Conservation (phyloP, 177 flowering plant genomes). For the Vitis hybrid region DNA sequence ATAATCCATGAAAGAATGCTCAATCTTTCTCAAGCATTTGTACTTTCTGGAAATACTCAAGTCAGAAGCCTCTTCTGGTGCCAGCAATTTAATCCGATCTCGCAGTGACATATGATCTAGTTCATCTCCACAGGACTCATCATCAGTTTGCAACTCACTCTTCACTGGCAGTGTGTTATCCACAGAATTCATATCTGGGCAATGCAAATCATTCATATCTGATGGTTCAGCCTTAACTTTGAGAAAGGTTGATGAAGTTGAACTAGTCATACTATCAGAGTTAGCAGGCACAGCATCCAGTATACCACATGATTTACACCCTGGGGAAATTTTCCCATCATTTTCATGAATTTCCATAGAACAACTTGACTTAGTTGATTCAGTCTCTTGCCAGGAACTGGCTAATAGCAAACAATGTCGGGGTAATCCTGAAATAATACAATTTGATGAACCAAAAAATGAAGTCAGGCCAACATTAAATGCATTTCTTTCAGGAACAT, state of each 20-base stretch:
- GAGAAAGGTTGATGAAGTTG: constrained; percentile 19
- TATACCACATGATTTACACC: constrained; percentile 8
- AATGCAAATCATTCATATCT: constrained; percentile 20
- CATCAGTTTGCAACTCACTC: constrained; percentile 28
- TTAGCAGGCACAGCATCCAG: neutral
- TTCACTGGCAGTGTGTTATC: constrained; percentile 25
- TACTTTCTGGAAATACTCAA: constrained; percentile 7
- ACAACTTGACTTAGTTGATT: constrained; percentile 7
- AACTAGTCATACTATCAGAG: constrained; percentile 7
- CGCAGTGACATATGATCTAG: constrained; percentile 63
- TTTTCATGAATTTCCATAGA: constrained; percentile 8
- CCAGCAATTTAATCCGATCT: constrained; percentile 52
- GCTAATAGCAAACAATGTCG: constrained; percentile 2
- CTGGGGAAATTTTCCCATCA: constrained; percentile 6
- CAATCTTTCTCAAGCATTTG: constrained; percentile 12
- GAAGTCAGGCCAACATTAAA: constrained; percentile 4
- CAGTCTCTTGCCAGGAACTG: neutral
- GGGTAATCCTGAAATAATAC: neutral
- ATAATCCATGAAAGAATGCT: constrained; percentile 16
- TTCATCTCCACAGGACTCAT: constrained; percentile 34
- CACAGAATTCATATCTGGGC: constrained; percentile 1
- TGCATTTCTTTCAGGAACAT: constrained; percentile 6
- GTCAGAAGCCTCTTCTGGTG: constrained; percentile 19
- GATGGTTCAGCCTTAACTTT: constrained; percentile 48
- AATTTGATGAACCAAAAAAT: constrained; percentile 1